Evolutionary conservation across 352 stramenopile genomes (phyloP).

Genomic region (Phytophthora rubi): DNA sequence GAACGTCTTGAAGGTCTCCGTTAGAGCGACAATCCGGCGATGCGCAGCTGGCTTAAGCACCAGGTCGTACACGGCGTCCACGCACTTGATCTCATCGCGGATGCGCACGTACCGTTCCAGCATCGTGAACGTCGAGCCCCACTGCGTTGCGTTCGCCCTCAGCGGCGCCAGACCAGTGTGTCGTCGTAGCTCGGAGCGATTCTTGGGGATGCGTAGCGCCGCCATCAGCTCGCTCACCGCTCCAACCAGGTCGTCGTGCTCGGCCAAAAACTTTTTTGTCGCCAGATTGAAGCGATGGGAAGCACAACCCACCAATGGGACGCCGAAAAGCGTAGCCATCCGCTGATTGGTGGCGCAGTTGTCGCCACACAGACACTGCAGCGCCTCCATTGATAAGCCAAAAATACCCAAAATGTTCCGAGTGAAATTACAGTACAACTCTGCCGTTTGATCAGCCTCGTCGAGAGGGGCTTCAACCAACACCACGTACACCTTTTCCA

Average conservation of each 20-base stretch:
- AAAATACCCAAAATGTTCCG: background rate
- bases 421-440: background rate
- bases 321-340: background rate
- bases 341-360: constrained; percentile 15
- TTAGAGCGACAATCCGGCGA: constrained; percentile 7
- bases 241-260: background rate
- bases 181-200: background rate
- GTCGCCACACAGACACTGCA: constrained; percentile 2
- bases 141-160: background rate
- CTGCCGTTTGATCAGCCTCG: background rate
- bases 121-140: constrained; percentile 3
- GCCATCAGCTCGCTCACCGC: background rate
- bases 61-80: constrained; percentile 11
- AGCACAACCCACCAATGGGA: constrained; percentile 7
- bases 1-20: constrained; percentile 4
- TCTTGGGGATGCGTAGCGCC: background rate
- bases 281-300: constrained; percentile 17
- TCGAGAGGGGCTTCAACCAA: constrained; percentile 1
- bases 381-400: background rate
- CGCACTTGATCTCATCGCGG: constrained; percentile 8
- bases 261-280: background rate
- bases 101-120: constrained; percentile 12
- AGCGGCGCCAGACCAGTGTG: constrained; percentile 5
- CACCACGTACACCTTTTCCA: background rate
- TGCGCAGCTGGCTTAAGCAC: constrained; percentile 8